phyloP scores from a whole-genome alignment of 768 basidiomycete species.

The Lactarius trivialis region DNA sequence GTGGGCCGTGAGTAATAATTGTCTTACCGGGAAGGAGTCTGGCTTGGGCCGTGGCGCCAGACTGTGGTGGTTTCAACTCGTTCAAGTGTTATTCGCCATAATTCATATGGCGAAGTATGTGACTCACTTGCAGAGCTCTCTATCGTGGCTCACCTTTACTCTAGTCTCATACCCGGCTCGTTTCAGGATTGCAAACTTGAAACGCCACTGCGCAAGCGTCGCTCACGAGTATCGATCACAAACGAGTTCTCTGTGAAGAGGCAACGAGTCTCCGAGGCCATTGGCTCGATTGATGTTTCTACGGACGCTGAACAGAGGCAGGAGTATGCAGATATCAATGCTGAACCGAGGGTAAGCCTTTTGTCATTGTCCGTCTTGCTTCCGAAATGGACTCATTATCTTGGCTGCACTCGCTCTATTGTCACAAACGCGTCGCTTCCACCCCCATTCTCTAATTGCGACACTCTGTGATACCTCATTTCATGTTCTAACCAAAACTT shows the following conservation, averaged over 20 bases:
- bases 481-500: not conserved
- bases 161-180: conserved; percentile 13
- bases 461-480: not conserved
- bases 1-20: no score
- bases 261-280: conserved; percentile 20
- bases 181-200: conserved; percentile 21
- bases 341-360: conserved; percentile 19
- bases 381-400: not conserved
- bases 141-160: not conserved
- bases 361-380: not conserved
- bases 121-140: not conserved
- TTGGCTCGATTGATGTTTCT: conserved; percentile 16
- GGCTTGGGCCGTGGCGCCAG: not conserved
- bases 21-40: no score
- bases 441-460: not conserved
- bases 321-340: conserved; percentile 20
- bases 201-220: conserved; percentile 22
- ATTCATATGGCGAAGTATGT: conserved; percentile 15
- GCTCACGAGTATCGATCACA: conserved; percentile 22
- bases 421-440: conserved; percentile 3
- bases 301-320: conserved; percentile 6
- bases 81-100: not conserved
- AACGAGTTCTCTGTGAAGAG: conserved; percentile 23
- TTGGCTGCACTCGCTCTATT: not conserved
- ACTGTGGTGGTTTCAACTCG: not conserved